Conservation (phyloP, 305 asterid genomes). For the Coffea humblotiana region DNA sequence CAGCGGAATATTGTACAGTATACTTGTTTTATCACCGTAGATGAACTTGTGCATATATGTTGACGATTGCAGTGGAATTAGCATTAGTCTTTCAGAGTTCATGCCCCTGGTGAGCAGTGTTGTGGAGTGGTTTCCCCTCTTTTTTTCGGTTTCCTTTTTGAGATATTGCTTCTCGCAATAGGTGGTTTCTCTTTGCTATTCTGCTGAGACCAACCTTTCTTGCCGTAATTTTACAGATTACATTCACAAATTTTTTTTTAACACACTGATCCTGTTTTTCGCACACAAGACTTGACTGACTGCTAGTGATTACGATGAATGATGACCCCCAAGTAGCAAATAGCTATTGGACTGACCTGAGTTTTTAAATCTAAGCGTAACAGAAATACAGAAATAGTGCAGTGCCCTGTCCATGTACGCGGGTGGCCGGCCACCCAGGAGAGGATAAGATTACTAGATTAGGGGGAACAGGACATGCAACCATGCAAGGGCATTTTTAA, state of each 20-base stretch:
- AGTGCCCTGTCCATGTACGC: too few relatives aligned
- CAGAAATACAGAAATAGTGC: too few relatives aligned
- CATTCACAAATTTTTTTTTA: neutral
- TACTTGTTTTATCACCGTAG: conserved; percentile 4
- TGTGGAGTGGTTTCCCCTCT: neutral
- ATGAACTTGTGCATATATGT: conserved; percentile 23
- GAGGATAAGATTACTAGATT: too few relatives aligned
- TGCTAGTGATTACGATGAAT: neutral
- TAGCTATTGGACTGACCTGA: neutral
- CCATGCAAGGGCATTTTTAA: too few relatives aligned
- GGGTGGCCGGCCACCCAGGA: too few relatives aligned
- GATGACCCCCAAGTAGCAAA: neutral
- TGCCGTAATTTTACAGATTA: too few relatives aligned
- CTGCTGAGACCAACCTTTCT: neutral
- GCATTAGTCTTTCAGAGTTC: neutral
- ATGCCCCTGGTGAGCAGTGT: conserved; percentile 9
- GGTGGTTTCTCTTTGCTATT: neutral
- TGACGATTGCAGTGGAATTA: conserved; percentile 7
- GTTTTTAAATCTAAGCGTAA: too few relatives aligned
- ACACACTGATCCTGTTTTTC: neutral
- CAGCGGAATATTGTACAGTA: conserved; percentile 24
- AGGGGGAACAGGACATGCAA: too few relatives aligned
- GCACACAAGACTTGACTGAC: neutral
- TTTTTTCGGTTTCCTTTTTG: neutral
- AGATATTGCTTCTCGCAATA: neutral